Conservation (phyloP, 2,329 filamentous ascomycete genomes). For the Ceratocystis eucalypticola region DNA sequence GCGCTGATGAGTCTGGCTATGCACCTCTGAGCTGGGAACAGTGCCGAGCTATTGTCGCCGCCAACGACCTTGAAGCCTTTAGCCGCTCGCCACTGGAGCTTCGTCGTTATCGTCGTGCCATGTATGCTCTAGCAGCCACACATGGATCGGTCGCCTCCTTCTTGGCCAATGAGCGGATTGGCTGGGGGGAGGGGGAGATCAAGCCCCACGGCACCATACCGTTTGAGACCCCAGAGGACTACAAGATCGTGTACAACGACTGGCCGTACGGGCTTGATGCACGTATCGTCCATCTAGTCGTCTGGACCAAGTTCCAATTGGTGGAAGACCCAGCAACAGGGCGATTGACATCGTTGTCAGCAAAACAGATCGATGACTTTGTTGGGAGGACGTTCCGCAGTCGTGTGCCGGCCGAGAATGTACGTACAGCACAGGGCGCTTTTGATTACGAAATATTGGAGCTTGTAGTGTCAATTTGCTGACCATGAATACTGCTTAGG, state of each 20-base stretch:
- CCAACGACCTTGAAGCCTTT: slow-evolving; percentile 63
- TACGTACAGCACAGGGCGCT: slow-evolving; percentile 27
- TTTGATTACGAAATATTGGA: not conserved
- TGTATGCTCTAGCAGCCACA: slow-evolving; percentile 45
- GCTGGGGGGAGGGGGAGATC: slow-evolving; percentile 39
- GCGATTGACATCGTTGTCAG: slow-evolving; percentile 51
- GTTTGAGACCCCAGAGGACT: slow-evolving; percentile 34
- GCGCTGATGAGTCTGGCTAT: slow-evolving; percentile 56
- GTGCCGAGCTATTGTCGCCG: slow-evolving; percentile 46
- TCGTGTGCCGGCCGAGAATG: slow-evolving; percentile 37
- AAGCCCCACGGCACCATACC: not conserved
- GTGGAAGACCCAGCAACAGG: slow-evolving; percentile 52
- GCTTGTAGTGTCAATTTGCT: not conserved
- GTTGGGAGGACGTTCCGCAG: slow-evolving; percentile 53
- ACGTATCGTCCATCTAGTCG: slow-evolving; percentile 68
- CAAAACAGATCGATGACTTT: slow-evolving; percentile 54
- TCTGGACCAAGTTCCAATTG: slow-evolving; percentile 84
- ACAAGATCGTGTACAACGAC: slow-evolving; percentile 74
- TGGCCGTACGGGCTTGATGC: slow-evolving; percentile 83
- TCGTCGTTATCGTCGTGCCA: slow-evolving; percentile 62
- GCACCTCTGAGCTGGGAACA: slow-evolving; percentile 52
- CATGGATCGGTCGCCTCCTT: slow-evolving; percentile 71
- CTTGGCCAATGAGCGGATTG: slow-evolving; percentile 54
- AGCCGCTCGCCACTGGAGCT: slow-evolving; percentile 64
- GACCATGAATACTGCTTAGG: slow-evolving; percentile 21